These are phyloP conservation scores for Globisporangium canariense DNA, from an alignment of 352 stramenopile species.

Conservation along the genomic window DNA sequence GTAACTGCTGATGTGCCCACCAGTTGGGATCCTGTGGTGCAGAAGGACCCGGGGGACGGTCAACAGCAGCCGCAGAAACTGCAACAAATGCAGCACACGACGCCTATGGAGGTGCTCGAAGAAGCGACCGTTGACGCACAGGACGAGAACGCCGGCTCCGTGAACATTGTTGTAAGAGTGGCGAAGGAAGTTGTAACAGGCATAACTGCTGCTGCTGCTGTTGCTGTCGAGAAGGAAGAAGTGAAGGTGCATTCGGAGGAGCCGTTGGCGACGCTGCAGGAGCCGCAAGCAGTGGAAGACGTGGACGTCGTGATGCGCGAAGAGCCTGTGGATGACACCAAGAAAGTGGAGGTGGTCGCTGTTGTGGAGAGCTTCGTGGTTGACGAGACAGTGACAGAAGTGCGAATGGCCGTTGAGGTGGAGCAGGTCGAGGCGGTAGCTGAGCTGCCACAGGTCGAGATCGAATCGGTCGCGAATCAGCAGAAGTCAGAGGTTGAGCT, in stretches of 20 bases:
- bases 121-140: slow-evolving; percentile 7
- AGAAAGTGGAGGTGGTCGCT: background rate
- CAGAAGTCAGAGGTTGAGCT: too few relatives aligned
- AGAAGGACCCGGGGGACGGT: background rate
- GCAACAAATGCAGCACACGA: background rate
- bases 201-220: background rate
- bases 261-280: background rate
- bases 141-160: background rate
- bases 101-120: background rate
- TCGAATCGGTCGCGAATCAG: too few relatives aligned
- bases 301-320: background rate
- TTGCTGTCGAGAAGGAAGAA: background rate
- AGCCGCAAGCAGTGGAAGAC: background rate
- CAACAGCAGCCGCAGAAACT: background rate
- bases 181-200: background rate
- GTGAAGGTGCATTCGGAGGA: background rate
- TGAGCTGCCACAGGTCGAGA: background rate
- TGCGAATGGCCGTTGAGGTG: background rate
- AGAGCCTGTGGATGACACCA: background rate
- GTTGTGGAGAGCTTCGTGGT: background rate
- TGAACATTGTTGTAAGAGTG: background rate
- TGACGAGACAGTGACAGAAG: background rate
- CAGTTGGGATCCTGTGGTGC: background rate
- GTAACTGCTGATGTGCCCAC: background rate
- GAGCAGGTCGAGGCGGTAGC: background rate